phyloP scores from a whole-genome alignment of 192 early-diverging fungal genomes.

The Obelidium mucronatum region DNA sequence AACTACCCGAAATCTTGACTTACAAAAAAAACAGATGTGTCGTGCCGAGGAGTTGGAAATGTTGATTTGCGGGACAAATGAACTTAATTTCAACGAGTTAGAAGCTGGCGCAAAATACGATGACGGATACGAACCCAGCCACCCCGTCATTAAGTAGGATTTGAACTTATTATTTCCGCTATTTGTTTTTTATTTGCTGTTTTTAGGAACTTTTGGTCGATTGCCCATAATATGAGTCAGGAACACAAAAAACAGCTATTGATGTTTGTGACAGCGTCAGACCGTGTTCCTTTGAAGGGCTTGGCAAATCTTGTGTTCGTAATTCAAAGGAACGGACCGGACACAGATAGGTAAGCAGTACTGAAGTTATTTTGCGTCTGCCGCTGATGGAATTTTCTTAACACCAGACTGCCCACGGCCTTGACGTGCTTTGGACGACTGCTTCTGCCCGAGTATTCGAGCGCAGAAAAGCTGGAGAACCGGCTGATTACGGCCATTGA shows the following conservation, averaged over 20 bases:
- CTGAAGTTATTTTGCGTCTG: neutral
- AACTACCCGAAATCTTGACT: no score
- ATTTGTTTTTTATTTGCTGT: constrained; percentile 42
- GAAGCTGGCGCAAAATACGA: constrained; percentile 80
- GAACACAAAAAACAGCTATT: constrained; percentile 78
- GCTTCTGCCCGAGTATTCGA: constrained; percentile 83
- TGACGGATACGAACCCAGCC: constrained; percentile 76
- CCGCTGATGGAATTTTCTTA: neutral
- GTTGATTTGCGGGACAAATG: constrained; percentile 70
- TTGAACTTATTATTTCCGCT: neutral
- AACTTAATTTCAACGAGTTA: constrained; percentile 75
- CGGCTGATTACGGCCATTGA: constrained; percentile 85
- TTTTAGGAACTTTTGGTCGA: constrained; percentile 77
- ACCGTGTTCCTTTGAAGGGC: constrained; percentile 87
- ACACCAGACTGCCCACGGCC: constrained; percentile 86
- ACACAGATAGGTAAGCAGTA: constrained; percentile 69
- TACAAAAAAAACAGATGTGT: no score
- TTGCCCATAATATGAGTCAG: constrained; percentile 70
- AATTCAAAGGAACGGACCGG: constrained; percentile 94
- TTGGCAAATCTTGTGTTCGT: constrained; percentile 85
- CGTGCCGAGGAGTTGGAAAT: constrained; percentile 77
- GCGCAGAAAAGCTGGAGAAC: constrained; percentile 75
- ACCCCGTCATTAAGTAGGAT: constrained; percentile 67
- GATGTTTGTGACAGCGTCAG: constrained; percentile 90
- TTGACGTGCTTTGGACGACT: constrained; percentile 92